phyloP scores from a whole-genome alignment of 2,329 filamentous ascomycete genomes.

The Calonectria pseudoreteaudii region DNA sequence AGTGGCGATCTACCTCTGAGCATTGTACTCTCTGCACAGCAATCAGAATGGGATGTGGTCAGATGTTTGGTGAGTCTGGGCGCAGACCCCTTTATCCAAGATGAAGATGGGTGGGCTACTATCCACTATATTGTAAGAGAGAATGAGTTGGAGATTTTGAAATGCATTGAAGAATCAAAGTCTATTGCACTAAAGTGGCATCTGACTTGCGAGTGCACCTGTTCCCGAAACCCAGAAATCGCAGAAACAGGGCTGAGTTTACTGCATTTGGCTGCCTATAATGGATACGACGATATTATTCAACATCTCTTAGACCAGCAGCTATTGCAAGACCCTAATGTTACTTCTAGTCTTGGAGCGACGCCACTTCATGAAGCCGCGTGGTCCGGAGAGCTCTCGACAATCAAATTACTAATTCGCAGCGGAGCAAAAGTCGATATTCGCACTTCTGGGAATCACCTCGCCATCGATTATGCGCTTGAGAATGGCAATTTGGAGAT shows the following conservation, averaged over 20 bases:
- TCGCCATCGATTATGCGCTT: too few species aligned
- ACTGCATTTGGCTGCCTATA: not conserved
- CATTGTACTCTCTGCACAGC: not conserved
- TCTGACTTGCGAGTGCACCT: not conserved
- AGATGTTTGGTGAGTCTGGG: not conserved
- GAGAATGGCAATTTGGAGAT: too few species aligned
- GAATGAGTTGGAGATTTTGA: not conserved
- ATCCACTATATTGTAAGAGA: not conserved
- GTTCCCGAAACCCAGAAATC: too few species aligned
- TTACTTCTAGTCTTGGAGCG: too few species aligned
- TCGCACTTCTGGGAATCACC: too few species aligned
- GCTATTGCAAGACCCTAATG: not conserved
- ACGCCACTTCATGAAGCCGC: too few species aligned
- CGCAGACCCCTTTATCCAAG: not conserved
- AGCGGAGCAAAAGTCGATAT: too few species aligned
- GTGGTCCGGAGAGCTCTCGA: too few species aligned
- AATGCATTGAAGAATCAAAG: not conserved
- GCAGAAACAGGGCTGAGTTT: not conserved
- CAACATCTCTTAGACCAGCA: not conserved
- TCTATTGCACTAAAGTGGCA: not conserved
- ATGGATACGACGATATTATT: not conserved
- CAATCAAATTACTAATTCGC: too few species aligned
- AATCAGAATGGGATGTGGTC: not conserved
- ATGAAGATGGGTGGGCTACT: not conserved
- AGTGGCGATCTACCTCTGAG: not conserved